Evolutionary conservation across 768 basidiomycete genomes (phyloP).

Genomic region (Amanita jacksonii): DNA sequence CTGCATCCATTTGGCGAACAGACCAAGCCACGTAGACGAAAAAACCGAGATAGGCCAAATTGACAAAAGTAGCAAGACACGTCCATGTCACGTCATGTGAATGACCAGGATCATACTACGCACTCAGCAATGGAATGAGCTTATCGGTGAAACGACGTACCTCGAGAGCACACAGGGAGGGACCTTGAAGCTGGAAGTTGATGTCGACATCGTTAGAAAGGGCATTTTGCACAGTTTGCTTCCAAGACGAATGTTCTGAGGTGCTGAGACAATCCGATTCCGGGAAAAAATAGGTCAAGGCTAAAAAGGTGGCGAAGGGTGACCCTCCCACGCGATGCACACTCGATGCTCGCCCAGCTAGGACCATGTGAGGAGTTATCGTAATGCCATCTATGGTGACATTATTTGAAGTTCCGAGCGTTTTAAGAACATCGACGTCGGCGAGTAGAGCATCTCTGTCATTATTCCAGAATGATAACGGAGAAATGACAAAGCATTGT

Average conservation of each 20-base stretch:
- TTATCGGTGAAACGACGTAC: constrained; percentile 17
- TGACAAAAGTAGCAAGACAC: constrained; percentile 62
- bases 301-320: constrained; percentile 62
- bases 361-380: constrained; percentile 65
- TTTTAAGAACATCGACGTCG: constrained; percentile 49
- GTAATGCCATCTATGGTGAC: constrained; percentile 53
- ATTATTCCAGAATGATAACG: constrained; percentile 67
- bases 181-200: constrained; percentile 22
- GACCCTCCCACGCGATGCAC: constrained; percentile 38
- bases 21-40: constrained; percentile 68
- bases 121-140: constrained; percentile 8
- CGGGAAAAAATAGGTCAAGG: constrained; percentile 76
- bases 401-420: constrained; percentile 44
- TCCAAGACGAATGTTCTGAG: constrained; percentile 56
- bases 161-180: constrained; percentile 38
- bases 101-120: constrained; percentile 44
- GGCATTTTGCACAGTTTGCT: constrained; percentile 37
- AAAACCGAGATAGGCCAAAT: constrained; percentile 69
- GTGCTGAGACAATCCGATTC: constrained; percentile 61
- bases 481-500: constrained; percentile 63
- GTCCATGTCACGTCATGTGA: constrained; percentile 39
- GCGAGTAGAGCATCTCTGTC: constrained; percentile 42
- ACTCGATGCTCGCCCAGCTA: constrained; percentile 56
- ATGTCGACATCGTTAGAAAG: constrained; percentile 25
- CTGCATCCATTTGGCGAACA: constrained; percentile 67